phyloP scores from a whole-genome alignment of 169 alveolate species.

The Babesia bovis region DNA sequence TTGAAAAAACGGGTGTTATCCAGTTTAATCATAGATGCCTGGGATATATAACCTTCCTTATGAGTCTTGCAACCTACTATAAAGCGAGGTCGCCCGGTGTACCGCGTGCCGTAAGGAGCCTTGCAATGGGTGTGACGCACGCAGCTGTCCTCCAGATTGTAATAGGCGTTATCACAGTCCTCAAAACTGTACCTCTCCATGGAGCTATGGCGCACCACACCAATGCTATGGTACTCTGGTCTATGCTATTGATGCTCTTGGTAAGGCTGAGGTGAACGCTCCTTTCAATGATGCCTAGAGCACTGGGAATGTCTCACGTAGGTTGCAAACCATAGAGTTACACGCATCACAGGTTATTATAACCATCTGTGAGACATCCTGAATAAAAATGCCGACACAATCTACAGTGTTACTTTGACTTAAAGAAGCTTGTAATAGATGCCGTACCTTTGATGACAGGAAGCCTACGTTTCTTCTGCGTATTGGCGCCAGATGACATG shows the following conservation, averaged over 20 bases:
- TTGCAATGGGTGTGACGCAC: constrained; percentile 69
- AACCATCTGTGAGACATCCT: too few relatives aligned
- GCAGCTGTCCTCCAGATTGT: constrained; percentile 70
- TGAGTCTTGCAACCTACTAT: constrained; percentile 35
- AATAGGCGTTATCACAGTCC: constrained; percentile 67
- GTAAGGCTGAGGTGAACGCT: constrained; percentile 1
- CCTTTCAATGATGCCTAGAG: background rate
- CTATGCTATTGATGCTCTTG: constrained; percentile 64
- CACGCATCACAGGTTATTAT: too few relatives aligned
- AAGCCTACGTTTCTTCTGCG: constrained; percentile 19
- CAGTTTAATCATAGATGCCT: constrained; percentile 85
- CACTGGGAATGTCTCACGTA: background rate
- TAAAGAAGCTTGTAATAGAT: constrained; percentile 3
- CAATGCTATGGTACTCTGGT: constrained; percentile 72
- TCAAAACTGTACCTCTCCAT: constrained; percentile 75
- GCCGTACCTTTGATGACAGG: constrained; percentile 4
- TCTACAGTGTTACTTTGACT: background rate
- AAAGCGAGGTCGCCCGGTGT: constrained; percentile 42
- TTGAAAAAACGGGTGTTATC: constrained; percentile 81
- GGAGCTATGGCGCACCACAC: constrained; percentile 75
- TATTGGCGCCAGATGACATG: constrained; percentile 2
- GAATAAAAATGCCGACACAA: too few relatives aligned
- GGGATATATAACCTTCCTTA: constrained; percentile 68
- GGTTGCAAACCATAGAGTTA: too few relatives aligned
- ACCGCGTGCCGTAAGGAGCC: constrained; percentile 36